Conservation (phyloP, 768 basidiomycete species). For the Boletus fagicola region DNA sequence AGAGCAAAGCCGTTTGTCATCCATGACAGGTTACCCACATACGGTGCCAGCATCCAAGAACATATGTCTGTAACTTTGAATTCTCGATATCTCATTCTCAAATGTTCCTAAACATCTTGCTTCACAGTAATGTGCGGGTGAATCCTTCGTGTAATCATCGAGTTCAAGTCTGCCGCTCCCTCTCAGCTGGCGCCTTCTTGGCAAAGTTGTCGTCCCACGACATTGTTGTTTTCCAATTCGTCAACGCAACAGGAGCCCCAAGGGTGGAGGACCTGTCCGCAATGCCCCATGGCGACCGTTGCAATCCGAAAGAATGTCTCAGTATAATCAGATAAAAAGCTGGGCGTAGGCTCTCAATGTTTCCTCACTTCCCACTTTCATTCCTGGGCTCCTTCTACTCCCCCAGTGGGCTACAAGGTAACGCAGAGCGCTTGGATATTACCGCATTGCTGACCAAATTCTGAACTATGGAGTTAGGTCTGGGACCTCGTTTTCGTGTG, state of each 20-base stretch:
- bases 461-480: conserved; percentile 12
- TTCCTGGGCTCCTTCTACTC: background rate
- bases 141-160: background rate
- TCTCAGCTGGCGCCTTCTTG: background rate
- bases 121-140: background rate
- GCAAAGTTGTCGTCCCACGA: background rate
- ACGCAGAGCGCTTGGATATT: background rate
- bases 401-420: conserved; percentile 18
- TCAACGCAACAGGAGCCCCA: background rate
- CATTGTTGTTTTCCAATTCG: background rate
- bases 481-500: conserved; percentile 23
- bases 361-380: background rate
- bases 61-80: background rate
- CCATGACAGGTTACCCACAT: background rate
- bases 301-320: background rate
- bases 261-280: background rate
- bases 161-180: background rate
- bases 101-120: background rate
- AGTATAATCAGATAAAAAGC: conserved; percentile 13
- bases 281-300: conserved; percentile 15
- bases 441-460: background rate
- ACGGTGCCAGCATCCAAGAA: background rate
- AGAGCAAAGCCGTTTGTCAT: background rate
- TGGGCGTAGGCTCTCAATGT: background rate
- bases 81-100: background rate